Evolutionary conservation across 192 early-diverging fungal genomes (phyloP).

Genomic region (Entophlyctis luteolus): DNA sequence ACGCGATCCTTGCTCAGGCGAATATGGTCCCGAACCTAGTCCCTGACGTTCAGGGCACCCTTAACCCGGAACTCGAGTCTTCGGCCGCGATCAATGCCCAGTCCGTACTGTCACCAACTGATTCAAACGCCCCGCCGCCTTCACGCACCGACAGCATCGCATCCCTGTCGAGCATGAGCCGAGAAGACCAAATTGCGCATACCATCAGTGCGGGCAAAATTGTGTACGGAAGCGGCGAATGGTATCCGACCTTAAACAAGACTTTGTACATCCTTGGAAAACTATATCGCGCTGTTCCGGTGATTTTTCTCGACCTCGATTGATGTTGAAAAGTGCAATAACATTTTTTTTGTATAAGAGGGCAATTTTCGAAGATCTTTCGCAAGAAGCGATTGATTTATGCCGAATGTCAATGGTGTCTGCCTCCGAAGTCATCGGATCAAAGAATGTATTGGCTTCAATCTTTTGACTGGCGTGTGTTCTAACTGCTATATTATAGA

Average conservation of each 20-base stretch:
- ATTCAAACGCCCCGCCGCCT: background rate
- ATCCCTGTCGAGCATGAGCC: background rate
- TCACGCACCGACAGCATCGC: background rate
- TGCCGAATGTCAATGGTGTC: conserved; percentile 59
- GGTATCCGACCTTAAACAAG: conserved; percentile 78
- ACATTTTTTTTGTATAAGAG: conserved; percentile 34
- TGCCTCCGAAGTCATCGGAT: conserved; percentile 47
- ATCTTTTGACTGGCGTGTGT: too few species aligned
- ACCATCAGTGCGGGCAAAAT: conserved; percentile 34
- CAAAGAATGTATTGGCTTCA: conserved; percentile 48
- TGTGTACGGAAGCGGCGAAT: conserved; percentile 63
- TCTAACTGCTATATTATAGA: conserved; percentile 26
- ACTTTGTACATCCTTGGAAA: conserved; percentile 79
- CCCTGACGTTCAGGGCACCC: background rate
- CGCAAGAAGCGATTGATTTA: conserved; percentile 75
- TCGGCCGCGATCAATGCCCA: background rate
- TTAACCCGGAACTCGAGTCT: background rate
- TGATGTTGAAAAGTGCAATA: background rate
- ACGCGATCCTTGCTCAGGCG: conserved; percentile 9
- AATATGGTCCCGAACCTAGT: conserved; percentile 30
- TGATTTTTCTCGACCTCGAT: conserved; percentile 20
- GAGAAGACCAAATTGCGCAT: conserved; percentile 20
- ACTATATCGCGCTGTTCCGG: conserved; percentile 71
- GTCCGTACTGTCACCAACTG: background rate
- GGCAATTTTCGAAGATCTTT: conserved; percentile 78